Evolutionary conservation across 306 rosid genomes (phyloP), one percentile per base, ranked within the genome.

Genomic region (Cicer arietinum): DNA sequence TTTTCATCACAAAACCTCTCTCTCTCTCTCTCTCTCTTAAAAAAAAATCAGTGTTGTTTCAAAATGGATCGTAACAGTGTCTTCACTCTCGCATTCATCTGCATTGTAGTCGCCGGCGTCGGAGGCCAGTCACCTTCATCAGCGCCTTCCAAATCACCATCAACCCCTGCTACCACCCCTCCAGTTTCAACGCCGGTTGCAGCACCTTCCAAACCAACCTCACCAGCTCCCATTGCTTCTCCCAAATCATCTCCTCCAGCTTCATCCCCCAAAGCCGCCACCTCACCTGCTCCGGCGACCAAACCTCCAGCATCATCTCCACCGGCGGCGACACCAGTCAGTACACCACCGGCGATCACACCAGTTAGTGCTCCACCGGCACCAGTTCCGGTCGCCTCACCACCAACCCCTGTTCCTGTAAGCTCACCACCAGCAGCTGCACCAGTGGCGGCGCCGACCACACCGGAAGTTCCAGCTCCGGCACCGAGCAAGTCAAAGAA

Each of bases 51-150:
- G 6, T 42, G 76, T 22, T 7, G 7, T 10, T 44, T 45, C 53
- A 13, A 80, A 47, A 91, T 91, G 97, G 92, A 87, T 79, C 84
- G 88, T 14, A 85, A n/a, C 56, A 12, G 75, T 39, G 61, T 85
- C 3, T 70, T 91, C 48, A 67, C 84, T 5, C 79, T 93, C 58
- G 91, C 93, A 62, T 74, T 93, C 39, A 59, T 91, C 85, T 91
- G 94, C 90, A 85, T 88, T 84, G 81, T 91, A 8, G 73, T 88
- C 42, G 87, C 94, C 74, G 88, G 88, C 9, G 97, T 89, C 77
- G 96, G 97, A 54, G 98, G 91, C 25, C 92, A 91, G 43, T 80
- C 97, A 3, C 98, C 98, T 7, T 84, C 88, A 0, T 52, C 92
- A 0, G 73, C 98, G 0, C 98, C 98, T 1, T 18, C 92, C 0